Conservation (phyloP, 228 moss, liverwort and hornwort species). For the Sphagnum fallax region DNA sequence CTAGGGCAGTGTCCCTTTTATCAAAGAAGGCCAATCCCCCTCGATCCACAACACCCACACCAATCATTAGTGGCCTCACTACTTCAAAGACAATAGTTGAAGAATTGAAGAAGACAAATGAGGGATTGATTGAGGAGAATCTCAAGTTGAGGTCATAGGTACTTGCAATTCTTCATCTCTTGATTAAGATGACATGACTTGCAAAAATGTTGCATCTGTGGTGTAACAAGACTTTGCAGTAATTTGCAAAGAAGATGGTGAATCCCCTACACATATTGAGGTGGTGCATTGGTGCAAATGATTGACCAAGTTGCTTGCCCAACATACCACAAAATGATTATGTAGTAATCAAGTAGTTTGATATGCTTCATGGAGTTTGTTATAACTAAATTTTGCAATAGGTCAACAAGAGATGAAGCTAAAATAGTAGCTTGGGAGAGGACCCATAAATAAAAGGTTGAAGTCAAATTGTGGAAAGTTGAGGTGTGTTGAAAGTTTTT, state of each 20-base stretch:
- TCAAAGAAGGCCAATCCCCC: constrained; percentile 85
- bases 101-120: constrained; percentile 91
- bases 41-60: constrained; percentile 89
- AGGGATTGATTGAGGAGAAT: constrained; percentile 77
- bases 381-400: constrained; percentile 1
- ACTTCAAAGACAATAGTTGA: constrained; percentile 81
- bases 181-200: too few relatives aligned
- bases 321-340: too few relatives aligned
- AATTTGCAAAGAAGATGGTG: too few relatives aligned
- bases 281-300: too few relatives aligned
- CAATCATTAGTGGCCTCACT: constrained; percentile 71
- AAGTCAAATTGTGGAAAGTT: constrained; percentile 19
- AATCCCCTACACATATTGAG: too few relatives aligned
- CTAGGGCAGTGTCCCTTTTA: constrained; percentile 82
- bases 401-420: constrained; percentile 25
- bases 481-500: constrained; percentile 13
- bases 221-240: too few relatives aligned
- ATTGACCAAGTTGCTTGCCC: too few relatives aligned
- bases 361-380: too few relatives aligned
- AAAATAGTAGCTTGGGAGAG: constrained; percentile 36
- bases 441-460: constrained; percentile 36
- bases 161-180: neutral
- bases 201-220: too few relatives aligned
- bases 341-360: too few relatives aligned
- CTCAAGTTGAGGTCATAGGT: constrained; percentile 71